These are phyloP conservation scores for Cicer chorassanicum DNA, from an alignment of 306 rosid genomes.

Conservation along the genomic window DNA sequence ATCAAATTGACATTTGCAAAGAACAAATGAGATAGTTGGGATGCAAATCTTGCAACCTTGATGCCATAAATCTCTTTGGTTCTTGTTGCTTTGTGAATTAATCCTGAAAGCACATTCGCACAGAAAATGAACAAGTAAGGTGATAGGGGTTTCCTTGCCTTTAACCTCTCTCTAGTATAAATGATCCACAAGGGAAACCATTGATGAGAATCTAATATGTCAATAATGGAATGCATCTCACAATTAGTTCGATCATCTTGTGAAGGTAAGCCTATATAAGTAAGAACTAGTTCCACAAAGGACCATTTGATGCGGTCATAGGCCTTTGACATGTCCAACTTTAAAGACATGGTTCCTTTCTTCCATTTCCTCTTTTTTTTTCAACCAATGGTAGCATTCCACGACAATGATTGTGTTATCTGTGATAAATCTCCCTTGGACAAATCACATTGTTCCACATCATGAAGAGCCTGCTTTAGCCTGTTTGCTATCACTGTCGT, in stretches of 20 bases:
- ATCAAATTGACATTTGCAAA: too few relatives aligned
- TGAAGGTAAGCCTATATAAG: neutral
- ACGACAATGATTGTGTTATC: neutral
- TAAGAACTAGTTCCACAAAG: neutral
- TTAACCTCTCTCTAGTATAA: neutral
- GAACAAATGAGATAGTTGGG: too few relatives aligned
- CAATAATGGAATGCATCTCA: neutral
- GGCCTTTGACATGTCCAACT: neutral
- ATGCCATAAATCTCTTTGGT: too few relatives aligned
- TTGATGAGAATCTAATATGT: neutral
- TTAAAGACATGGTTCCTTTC: neutral
- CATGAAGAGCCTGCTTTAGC: too few relatives aligned
- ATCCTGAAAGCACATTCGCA: too few relatives aligned
- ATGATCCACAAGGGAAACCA: neutral
- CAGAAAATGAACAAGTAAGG: too few relatives aligned
- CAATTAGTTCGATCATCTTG: neutral
- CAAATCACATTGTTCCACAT: too few relatives aligned
- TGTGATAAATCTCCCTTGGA: neutral
- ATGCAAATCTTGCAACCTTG: too few relatives aligned
- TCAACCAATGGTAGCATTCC: neutral
- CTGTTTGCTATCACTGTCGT: too few relatives aligned
- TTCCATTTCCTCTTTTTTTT: too few relatives aligned
- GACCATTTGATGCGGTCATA: neutral
- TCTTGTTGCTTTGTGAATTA: too few relatives aligned
- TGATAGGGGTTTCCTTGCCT: too few relatives aligned